These are phyloP conservation scores for Tolypocladium nubicola DNA, from an alignment of 2,329 filamentous ascomycete species.

Conservation along the genomic window DNA sequence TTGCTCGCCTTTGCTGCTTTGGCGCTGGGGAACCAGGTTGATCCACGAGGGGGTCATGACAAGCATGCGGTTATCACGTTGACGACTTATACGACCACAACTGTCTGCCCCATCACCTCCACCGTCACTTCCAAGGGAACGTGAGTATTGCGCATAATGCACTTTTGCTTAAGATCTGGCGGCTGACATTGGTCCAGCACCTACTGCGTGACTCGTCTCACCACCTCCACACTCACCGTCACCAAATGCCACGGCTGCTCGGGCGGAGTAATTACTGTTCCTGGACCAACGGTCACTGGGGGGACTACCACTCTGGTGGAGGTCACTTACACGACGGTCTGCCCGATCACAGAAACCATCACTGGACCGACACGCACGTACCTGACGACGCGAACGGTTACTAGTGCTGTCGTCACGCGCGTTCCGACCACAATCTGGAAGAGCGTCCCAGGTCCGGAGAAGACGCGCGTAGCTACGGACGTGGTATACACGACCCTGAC, in stretches of 20 bases:
- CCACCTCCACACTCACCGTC: conserved; percentile 32
- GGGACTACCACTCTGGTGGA: conserved; percentile 22
- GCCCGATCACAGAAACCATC: conserved; percentile 23
- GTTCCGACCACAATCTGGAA: conserved; percentile 18
- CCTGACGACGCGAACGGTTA: conserved; percentile 13
- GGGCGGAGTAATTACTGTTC: conserved; percentile 24
- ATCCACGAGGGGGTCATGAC: neutral
- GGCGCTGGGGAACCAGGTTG: conserved; percentile 2
- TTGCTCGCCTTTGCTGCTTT: conserved; percentile 5
- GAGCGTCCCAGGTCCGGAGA: conserved; percentile 17
- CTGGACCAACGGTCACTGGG: conserved; percentile 19
- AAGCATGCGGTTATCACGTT: conserved; percentile 8
- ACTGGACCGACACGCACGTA: conserved; percentile 22
- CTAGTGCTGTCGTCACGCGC: conserved; percentile 15
- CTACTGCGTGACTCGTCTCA: conserved; percentile 28
- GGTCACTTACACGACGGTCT: conserved; percentile 27
- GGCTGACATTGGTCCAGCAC: conserved; percentile 21
- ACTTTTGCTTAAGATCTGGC: neutral
- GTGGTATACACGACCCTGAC: conserved; percentile 29
- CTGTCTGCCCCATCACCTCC: conserved; percentile 33
- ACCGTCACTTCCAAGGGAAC: conserved; percentile 28
- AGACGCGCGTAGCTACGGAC: conserved; percentile 18
- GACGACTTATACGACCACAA: conserved; percentile 29
- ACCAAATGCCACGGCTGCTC: conserved; percentile 27
- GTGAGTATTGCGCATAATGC: conserved; percentile 18